A percentile compares a stretch with the other conserved stretches of the same genome.
These are phyloP conservation scores for Chalciporus pseudorubinellus DNA, from an alignment of 768 basidiomycete species.

Conservation along the genomic window DNA sequence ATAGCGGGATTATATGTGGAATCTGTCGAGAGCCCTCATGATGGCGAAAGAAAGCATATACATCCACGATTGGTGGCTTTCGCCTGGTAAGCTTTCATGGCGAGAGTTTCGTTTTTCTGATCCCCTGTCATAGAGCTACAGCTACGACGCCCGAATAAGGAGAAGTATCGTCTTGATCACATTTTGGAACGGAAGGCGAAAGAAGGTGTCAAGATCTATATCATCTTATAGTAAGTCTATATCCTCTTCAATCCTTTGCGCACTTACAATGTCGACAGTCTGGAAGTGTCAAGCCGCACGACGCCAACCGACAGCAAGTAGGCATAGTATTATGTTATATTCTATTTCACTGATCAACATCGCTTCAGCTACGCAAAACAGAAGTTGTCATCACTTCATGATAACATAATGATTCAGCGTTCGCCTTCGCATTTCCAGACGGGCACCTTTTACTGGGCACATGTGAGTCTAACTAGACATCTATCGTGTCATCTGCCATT, in stretches of 20 bases:
- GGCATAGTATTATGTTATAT: constrained; percentile 22
- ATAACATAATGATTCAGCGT: constrained; percentile 93
- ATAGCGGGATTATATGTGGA: constrained; percentile 98
- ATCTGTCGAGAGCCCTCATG: constrained; percentile 84
- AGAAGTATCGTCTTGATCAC: constrained; percentile 81
- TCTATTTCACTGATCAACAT: constrained; percentile 7
- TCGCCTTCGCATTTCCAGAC: constrained; percentile 98
- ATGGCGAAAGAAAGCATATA: constrained; percentile 87
- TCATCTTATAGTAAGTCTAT: constrained; percentile 82
- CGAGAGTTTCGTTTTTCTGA: neutral
- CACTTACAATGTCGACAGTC: constrained; percentile 43
- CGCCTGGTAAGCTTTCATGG: constrained; percentile 57
- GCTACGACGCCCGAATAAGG: constrained; percentile 80
- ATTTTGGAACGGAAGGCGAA: constrained; percentile 88
- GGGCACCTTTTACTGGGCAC: constrained; percentile 98
- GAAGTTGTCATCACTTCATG: constrained; percentile 71
- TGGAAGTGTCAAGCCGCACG: constrained; percentile 93
- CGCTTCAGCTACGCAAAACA: constrained; percentile 81
- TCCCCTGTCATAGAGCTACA: constrained; percentile 58
- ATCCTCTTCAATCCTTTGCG: neutral
- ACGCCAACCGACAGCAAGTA: constrained; percentile 94
- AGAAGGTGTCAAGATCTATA: constrained; percentile 93
- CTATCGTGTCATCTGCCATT: neutral
- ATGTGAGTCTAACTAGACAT: constrained; percentile 50
- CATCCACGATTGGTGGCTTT: constrained; percentile 99